phyloP scores from a whole-genome alignment of 2,329 filamentous ascomycete species.

The Celoporthe dispersa region DNA sequence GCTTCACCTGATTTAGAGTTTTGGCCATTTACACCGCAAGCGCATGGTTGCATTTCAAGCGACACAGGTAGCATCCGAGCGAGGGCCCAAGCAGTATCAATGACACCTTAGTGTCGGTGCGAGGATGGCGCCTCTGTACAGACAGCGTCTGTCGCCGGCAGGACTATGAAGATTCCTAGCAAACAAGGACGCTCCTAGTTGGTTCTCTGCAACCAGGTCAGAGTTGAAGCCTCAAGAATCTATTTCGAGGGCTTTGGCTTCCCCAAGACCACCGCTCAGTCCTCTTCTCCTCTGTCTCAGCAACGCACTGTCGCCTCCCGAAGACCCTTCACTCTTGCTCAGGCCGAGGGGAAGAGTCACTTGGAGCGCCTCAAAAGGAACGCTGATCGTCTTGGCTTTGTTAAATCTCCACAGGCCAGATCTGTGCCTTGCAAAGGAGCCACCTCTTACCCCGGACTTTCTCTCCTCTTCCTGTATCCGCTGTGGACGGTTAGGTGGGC shows the following conservation, averaged over 20 bases:
- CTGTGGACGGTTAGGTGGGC: background rate
- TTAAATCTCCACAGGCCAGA: background rate
- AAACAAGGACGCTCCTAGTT: background rate
- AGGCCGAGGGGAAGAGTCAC: background rate
- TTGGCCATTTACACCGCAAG: background rate
- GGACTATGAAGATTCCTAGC: background rate
- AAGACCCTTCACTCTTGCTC: background rate
- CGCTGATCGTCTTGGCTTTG: background rate
- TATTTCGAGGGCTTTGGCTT: background rate
- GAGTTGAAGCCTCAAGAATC: background rate
- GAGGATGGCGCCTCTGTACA: background rate
- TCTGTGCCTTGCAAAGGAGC: background rate
- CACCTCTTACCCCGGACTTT: background rate
- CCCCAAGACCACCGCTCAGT: background rate
- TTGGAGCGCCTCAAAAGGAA: background rate
- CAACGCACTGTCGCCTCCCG: background rate
- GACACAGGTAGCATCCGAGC: background rate
- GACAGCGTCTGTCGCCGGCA: background rate
- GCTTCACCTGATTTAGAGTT: background rate
- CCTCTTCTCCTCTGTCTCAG: background rate
- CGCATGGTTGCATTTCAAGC: background rate
- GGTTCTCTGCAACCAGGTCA: background rate
- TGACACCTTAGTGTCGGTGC: background rate
- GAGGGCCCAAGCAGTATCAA: background rate
- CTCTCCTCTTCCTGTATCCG: background rate